Conservation (phyloP, 768 basidiomycete genomes). For the Macrocybe gigantea region DNA sequence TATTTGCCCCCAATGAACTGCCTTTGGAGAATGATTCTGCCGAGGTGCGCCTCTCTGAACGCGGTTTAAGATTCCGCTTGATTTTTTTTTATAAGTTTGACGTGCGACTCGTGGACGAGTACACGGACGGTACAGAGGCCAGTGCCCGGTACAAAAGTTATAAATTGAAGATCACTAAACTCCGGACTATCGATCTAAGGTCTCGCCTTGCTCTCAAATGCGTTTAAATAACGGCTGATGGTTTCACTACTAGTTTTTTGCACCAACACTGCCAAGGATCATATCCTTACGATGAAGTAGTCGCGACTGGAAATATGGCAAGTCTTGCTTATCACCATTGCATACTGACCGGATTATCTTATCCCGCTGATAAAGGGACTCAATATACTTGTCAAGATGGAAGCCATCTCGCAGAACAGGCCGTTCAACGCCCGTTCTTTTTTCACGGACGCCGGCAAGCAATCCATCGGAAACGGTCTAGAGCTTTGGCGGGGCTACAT, state of each 20-base stretch:
- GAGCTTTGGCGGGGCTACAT: constrained; percentile 72
- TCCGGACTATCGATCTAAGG: constrained; percentile 53
- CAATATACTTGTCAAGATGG: constrained; percentile 71
- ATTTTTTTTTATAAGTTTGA: constrained; percentile 42
- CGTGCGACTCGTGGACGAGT: constrained; percentile 40
- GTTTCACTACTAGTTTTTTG: constrained; percentile 54
- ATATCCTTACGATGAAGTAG: constrained; percentile 54
- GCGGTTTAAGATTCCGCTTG: neutral
- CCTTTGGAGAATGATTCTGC: constrained; percentile 46
- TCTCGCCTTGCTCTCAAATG: constrained; percentile 11
- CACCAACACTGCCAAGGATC: constrained; percentile 32
- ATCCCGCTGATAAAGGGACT: constrained; percentile 36
- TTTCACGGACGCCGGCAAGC: constrained; percentile 54
- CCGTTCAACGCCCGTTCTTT: constrained; percentile 73
- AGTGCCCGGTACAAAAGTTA: constrained; percentile 47
- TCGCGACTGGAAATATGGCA: constrained; percentile 63
- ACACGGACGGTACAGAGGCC: constrained; percentile 8
- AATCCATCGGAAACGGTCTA: constrained; percentile 43
- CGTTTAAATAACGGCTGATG: constrained; percentile 17
- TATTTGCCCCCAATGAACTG: constrained; percentile 56
- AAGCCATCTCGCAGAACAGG: constrained; percentile 49
- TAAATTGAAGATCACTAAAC: constrained; percentile 55
- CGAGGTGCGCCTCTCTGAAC: constrained; percentile 35
- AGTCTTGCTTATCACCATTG: constrained; percentile 8
- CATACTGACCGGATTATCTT: neutral